Evolutionary conservation across 2,329 filamentous ascomycete species (phyloP).

Genomic region (Botrytis porri): DNA sequence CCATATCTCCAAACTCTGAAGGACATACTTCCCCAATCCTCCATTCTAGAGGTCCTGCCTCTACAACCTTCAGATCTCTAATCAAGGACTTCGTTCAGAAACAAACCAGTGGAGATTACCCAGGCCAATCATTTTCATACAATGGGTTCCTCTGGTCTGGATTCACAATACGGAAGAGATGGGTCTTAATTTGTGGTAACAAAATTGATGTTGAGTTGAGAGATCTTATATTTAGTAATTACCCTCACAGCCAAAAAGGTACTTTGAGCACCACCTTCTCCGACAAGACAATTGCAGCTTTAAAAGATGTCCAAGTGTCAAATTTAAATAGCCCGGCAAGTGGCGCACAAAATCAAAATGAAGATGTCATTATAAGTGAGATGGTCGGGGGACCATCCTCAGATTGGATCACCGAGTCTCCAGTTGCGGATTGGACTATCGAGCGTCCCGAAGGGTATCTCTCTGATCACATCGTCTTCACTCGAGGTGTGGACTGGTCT

Average conservation of each 20-base stretch:
- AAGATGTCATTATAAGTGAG: background rate
- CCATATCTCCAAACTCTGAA: background rate
- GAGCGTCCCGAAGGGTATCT: slow-evolving; percentile 45
- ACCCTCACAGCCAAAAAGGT: background rate
- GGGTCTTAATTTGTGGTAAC: slow-evolving; percentile 17
- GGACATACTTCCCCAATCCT: background rate
- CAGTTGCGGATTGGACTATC: background rate
- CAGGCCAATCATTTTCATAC: slow-evolving; percentile 1
- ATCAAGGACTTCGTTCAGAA: slow-evolving; percentile 11
- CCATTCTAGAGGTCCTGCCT: background rate
- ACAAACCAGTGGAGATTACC: background rate
- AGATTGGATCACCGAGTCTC: background rate
- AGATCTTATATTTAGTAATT: slow-evolving; percentile 47
- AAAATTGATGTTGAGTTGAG: slow-evolving; percentile 11
- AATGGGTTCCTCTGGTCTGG: slow-evolving; percentile 13
- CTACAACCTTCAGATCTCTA: slow-evolving; percentile 2
- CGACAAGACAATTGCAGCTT: slow-evolving; percentile 11
- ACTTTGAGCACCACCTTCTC: slow-evolving; percentile 6
- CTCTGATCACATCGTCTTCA: slow-evolving; percentile 68
- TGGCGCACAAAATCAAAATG: background rate
- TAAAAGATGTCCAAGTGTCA: slow-evolving; percentile 8
- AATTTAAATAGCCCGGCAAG: background rate
- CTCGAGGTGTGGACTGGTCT: slow-evolving; percentile 69
- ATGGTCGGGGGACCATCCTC: background rate
- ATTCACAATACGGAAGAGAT: slow-evolving; percentile 8